phyloP scores from a whole-genome alignment of 2,329 filamentous ascomycete genomes.

The Scedosporium apiospermum region DNA sequence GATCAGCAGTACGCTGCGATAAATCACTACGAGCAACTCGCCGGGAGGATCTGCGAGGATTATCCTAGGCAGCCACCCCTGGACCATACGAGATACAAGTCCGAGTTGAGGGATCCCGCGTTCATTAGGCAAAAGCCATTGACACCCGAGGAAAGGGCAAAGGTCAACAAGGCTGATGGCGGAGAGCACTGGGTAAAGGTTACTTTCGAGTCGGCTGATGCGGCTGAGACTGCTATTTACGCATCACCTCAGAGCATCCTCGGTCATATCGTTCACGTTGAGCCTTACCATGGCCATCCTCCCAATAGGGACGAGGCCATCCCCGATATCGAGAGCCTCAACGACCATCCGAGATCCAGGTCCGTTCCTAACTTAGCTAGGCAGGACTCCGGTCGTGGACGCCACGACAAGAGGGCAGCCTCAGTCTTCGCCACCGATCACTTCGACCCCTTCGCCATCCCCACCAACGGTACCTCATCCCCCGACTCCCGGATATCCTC shows the following conservation, averaged over 20 bases:
- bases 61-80: constrained; percentile 79
- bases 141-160: constrained; percentile 61
- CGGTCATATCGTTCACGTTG: constrained; percentile 61
- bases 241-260: constrained; percentile 64
- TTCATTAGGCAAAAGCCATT: constrained; percentile 56
- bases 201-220: constrained; percentile 66
- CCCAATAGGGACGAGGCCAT: constrained; percentile 56
- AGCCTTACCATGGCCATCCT: constrained; percentile 56
- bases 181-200: constrained; percentile 90
- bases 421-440: constrained; percentile 21
- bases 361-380: constrained; percentile 23
- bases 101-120: constrained; percentile 63
- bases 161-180: constrained; percentile 73
- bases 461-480: constrained; percentile 24
- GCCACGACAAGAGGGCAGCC: constrained; percentile 10
- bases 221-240: constrained; percentile 59
- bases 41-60: constrained; percentile 82
- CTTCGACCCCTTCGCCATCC: constrained; percentile 25
- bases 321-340: constrained; percentile 32
- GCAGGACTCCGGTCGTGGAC: constrained; percentile 19
- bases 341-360: constrained; percentile 22
- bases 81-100: constrained; percentile 60
- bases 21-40: constrained; percentile 78
- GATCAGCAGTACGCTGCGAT: constrained; percentile 77
- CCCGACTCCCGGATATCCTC: constrained; percentile 41